A percentile compares a stretch with the other conserved stretches of the same genome.
phyloP scores from a whole-genome alignment of 192 early-diverging fungal species.

The Coemansia sp. region DNA sequence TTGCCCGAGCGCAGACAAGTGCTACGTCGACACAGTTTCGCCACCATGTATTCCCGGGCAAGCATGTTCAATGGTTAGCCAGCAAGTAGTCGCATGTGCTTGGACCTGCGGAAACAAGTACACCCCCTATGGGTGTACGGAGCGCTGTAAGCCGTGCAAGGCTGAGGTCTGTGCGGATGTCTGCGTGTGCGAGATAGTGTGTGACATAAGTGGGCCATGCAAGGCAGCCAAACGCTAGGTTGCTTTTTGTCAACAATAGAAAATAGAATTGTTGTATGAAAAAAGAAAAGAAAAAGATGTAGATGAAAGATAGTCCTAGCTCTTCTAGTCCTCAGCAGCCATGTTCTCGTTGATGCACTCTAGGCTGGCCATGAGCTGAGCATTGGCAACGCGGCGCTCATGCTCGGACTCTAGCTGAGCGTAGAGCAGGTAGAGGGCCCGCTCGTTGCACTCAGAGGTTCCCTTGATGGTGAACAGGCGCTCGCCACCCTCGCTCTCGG shows the following conservation, averaged over 20 bases:
- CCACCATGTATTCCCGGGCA: constrained; percentile 16
- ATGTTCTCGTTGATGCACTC: constrained; percentile 53
- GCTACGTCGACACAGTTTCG: constrained; percentile 20
- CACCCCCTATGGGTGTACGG: constrained; percentile 11
- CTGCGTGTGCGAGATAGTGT: constrained; percentile 40
- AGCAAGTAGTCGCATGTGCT: constrained; percentile 19
- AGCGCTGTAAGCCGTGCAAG: constrained; percentile 40
- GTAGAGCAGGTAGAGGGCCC: constrained; percentile 89
- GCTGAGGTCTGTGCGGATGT: constrained; percentile 14
- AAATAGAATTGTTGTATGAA: neutral
- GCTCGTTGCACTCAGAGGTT: constrained; percentile 80
- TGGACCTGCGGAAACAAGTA: constrained; percentile 15
- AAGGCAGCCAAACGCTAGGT: neutral
- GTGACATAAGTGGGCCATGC: constrained; percentile 21
- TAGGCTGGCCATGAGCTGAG: constrained; percentile 47
- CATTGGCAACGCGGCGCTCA: constrained; percentile 65
- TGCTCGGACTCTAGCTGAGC: constrained; percentile 87
- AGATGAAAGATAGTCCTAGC: neutral
- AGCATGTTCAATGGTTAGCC: constrained; percentile 11
- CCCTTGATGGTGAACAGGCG: constrained; percentile 93
- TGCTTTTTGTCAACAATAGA: neutral
- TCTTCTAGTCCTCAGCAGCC: constrained; percentile 28
- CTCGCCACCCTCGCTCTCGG: constrained; percentile 77
- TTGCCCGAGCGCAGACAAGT: constrained; percentile 23
- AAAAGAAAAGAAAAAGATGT: constrained; percentile 6